phyloP scores from a whole-genome alignment of 2,329 filamentous ascomycete species.

The Aspergillus ibericus region DNA sequence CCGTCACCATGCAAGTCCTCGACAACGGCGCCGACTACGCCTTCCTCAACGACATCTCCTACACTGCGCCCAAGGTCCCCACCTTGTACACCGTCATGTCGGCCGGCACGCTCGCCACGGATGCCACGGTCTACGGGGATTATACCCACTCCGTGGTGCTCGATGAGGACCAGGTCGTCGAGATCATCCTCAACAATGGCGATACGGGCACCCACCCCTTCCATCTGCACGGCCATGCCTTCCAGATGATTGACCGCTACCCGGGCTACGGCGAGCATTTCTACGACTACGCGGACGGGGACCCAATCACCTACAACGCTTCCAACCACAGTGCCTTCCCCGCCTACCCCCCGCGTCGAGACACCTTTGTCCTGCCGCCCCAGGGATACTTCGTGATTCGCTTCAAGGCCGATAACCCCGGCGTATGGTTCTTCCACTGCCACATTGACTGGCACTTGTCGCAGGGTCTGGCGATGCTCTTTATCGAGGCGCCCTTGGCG shows the following conservation, averaged over 20 bases:
- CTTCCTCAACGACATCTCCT: slow-evolving; percentile 29
- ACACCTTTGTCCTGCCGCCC: slow-evolving; percentile 66
- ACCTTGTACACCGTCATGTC: slow-evolving; percentile 30
- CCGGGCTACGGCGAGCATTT: slow-evolving; percentile 56
- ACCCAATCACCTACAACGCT: slow-evolving; percentile 29
- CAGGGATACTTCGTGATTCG: slow-evolving; percentile 66
- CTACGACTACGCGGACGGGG: slow-evolving; percentile 48
- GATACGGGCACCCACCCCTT: slow-evolving; percentile 50
- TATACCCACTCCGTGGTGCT: slow-evolving; percentile 57
- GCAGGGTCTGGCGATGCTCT: slow-evolving; percentile 65
- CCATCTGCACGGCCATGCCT: slow-evolving; percentile 59
- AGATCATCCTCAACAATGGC: slow-evolving; percentile 47
- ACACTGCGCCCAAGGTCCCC: slow-evolving; percentile 25
- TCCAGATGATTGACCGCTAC: slow-evolving; percentile 66
- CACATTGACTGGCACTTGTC: slow-evolving; percentile 77
- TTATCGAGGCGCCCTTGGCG: slow-evolving; percentile 63
- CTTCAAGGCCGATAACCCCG: slow-evolving; percentile 47
- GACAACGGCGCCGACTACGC: slow-evolving; percentile 36
- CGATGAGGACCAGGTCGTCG: slow-evolving; percentile 41
- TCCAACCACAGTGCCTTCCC: slow-evolving; percentile 46
- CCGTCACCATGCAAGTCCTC: slow-evolving; percentile 63
- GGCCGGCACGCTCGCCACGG: slow-evolving; percentile 45
- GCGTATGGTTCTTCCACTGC: slow-evolving; percentile 74
- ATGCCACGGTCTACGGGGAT: slow-evolving; percentile 64
- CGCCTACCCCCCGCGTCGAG: slow-evolving; percentile 62